Conservation (phyloP, 1,284 basidiomycete genomes). For the Papiliotrema nemorosa region DNA sequence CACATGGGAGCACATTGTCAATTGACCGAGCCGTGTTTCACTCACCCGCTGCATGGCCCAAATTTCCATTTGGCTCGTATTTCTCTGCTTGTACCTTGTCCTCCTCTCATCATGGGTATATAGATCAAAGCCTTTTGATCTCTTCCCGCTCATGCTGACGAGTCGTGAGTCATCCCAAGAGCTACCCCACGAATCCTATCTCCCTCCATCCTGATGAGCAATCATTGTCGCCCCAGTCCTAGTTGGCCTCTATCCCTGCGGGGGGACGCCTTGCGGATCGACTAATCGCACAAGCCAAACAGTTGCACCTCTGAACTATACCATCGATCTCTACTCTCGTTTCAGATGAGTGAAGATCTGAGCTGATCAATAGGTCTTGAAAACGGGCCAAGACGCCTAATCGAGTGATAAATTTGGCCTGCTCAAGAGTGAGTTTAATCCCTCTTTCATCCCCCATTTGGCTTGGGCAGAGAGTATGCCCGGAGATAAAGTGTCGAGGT, state of each 20-base stretch:
- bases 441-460: background rate
- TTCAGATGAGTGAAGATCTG: background rate
- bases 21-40: no score
- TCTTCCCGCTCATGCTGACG: no score
- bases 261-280: slow-evolving; percentile 43
- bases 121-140: background rate
- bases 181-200: no score
- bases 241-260: slow-evolving; percentile 36
- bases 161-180: no score
- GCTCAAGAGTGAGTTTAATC: no score
- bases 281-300: slow-evolving; percentile 39
- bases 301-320: slow-evolving; percentile 36
- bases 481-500: no score
- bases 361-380: background rate
- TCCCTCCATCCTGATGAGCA: slow-evolving; percentile 30
- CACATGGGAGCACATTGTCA: no score
- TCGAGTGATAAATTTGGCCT: no score
- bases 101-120: no score
- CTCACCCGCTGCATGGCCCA: no score
- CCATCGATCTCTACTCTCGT: slow-evolving; percentile 2
- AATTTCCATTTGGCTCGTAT: no score
- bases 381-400: background rate
- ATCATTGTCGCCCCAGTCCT: slow-evolving; percentile 47
- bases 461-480: background rate
- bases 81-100: no score